Evolutionary conservation across 345 rosid species (phyloP), one percentile per base, ranked within the genome.

Genomic region (Eucalyptus sp.): DNA sequence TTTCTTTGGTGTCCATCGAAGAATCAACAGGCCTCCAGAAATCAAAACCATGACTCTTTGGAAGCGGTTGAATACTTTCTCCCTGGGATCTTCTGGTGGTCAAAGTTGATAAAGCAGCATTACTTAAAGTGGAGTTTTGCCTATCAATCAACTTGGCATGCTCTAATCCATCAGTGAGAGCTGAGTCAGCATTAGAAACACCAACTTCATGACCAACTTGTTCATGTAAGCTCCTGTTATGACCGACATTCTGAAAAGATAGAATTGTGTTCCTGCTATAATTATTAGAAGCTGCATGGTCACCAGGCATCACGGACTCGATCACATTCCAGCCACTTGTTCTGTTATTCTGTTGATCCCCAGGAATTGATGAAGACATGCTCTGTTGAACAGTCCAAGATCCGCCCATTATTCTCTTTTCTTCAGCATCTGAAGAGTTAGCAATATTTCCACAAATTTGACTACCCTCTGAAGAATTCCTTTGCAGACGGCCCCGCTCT

Each of bases 251-350:
- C 87, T 89, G 88, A 71, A 91, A 88, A 90, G 85, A 86, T 88
- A 91, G 90, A 41, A 89, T 33, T 58, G 88, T 91, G 51, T 92
- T 93, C 83, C 88, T 88, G 79, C 81, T 89, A 81, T 89, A 93
- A 90, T 88, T 89, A 88, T 91, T 89, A 71, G 88, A 84, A 66
- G 86, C 29, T 54, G 88, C 46, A 87, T 86, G 89, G 16, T 86
- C 84, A 16, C 89, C 86, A 50, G 88, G 88, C 13, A 92, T 87
- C 14, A 86, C 52, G 37, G 95, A 91, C 46, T 93, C 93, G 49
- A 90, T 85, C 86, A 90, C 91, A 88, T 89, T 95, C 96, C 93
- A 93, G 89, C 93, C 93, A 88, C 90, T 93, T 87, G 89, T 87
- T 48, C 90, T 88, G 88, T 88, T 91, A 87, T 91, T 88, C 68